Evolutionary conservation across 148 eudicot species (phyloP).

Genomic region (Euryodendron excelsum): DNA sequence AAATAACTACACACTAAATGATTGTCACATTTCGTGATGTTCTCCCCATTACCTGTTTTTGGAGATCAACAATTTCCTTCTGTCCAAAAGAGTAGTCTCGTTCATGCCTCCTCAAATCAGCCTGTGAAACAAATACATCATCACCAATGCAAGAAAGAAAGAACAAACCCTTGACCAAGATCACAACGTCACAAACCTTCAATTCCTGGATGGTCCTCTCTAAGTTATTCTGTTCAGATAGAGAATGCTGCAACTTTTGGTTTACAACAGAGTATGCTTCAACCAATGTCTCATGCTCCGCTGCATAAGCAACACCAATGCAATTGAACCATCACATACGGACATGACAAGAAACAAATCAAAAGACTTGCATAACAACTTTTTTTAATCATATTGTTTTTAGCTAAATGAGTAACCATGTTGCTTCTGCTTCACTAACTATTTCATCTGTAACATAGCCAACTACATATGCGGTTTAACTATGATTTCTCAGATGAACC

Average conservation of each 20-base stretch:
- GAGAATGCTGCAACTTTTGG: conserved; percentile 73
- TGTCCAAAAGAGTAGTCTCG: conserved; percentile 63
- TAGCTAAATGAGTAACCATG: not conserved
- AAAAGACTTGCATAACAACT: not conserved
- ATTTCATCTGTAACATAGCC: not conserved
- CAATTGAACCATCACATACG: not conserved
- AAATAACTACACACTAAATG: not conserved
- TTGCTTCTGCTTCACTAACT: not conserved
- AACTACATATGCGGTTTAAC: conserved; percentile 18
- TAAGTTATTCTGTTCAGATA: conserved; percentile 52
- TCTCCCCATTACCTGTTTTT: conserved; percentile 55
- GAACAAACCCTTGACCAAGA: not conserved
- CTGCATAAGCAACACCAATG: conserved; percentile 27
- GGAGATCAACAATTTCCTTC: conserved; percentile 81
- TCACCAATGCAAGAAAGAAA: not conserved
- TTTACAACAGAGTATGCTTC: conserved; percentile 75
- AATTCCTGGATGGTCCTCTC: conserved; percentile 65
- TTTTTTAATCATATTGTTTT: not conserved
- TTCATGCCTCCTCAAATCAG: conserved; percentile 73
- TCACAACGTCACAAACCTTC: conserved; percentile 46
- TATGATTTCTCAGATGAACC: not conserved
- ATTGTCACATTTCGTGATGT: not conserved
- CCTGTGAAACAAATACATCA: conserved; percentile 33
- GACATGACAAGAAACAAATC: not conserved
- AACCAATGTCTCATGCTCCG: conserved; percentile 81